phyloP scores from a whole-genome alignment of 2,329 filamentous ascomycete genomes.

The Diaporthe helianthi region DNA sequence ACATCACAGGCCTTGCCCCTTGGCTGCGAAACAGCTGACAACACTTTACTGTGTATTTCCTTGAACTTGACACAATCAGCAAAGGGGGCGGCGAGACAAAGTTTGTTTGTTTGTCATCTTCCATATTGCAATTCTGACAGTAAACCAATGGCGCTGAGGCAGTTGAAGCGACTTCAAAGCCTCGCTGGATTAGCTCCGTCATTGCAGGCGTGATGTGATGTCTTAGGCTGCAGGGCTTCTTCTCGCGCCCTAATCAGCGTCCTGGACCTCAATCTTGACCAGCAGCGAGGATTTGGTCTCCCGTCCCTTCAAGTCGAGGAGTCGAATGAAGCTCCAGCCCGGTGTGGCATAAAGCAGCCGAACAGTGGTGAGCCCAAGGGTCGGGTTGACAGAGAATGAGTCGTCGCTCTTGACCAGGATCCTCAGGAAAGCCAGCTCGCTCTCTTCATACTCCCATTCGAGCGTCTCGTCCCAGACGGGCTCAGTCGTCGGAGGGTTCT shows the following conservation, averaged over 20 bases:
- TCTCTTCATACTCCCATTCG: conserved; percentile 73
- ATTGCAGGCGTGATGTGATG: neutral
- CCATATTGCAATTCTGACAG: neutral
- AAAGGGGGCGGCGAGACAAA: neutral
- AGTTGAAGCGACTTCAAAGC: neutral
- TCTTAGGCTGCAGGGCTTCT: neutral
- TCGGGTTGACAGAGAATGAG: conserved; percentile 66
- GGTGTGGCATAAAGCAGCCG: conserved; percentile 61
- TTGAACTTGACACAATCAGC: neutral
- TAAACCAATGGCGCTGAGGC: neutral
- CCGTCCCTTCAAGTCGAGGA: conserved; percentile 69
- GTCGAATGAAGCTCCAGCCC: conserved; percentile 69
- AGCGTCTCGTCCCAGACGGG: conserved; percentile 71
- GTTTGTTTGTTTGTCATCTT: no score
- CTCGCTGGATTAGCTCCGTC: neutral
- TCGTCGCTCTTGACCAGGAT: conserved; percentile 73
- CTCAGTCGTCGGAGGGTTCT: conserved; percentile 65
- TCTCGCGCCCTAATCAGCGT: conserved; percentile 39
- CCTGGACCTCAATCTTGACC: conserved; percentile 64
- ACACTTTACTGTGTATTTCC: neutral
- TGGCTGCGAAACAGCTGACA: neutral
- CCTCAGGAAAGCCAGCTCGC: conserved; percentile 69
- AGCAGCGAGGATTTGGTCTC: conserved; percentile 69
- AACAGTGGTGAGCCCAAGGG: conserved; percentile 67
- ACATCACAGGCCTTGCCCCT: neutral